Percentiles rank a stretch among this genome's conserved stretches.
These are phyloP conservation scores for Pichia heedii DNA, from an alignment of 805 yeast species.

Conservation along the genomic window DNA sequence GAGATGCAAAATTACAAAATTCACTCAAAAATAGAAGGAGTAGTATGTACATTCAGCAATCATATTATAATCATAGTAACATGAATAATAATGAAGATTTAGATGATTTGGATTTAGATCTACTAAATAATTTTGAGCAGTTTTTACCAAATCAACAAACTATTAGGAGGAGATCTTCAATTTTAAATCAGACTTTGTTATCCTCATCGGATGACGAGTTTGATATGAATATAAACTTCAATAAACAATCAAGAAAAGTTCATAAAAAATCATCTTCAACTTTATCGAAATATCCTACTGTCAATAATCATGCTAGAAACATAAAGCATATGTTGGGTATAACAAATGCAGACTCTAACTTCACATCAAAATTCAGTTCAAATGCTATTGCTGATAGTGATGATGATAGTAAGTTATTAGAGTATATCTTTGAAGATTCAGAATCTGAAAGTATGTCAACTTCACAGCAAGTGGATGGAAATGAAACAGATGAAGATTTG, in stretches of 20 bases:
- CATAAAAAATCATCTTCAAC: neutral
- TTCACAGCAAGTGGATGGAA: conserved; percentile 48
- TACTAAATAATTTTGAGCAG: conserved; percentile 13
- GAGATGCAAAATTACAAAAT: conserved; percentile 6
- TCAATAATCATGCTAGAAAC: conserved; percentile 28
- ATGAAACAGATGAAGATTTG: conserved; percentile 91
- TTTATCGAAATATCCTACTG: conserved; percentile 1
- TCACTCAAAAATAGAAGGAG: conserved; percentile 9
- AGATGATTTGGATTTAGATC: conserved; percentile 22
- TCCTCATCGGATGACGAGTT: conserved; percentile 19
- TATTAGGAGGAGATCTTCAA: conserved; percentile 36
- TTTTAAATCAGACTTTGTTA: conserved; percentile 27
- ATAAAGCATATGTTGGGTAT: conserved; percentile 13
- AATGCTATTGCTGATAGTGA: conserved; percentile 12
- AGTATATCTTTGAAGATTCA: conserved; percentile 47
- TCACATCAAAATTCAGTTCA: conserved; percentile 9
- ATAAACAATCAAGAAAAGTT: conserved; percentile 5
- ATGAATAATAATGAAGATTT: conserved; percentile 29
- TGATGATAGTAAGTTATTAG: conserved; percentile 63
- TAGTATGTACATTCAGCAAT: conserved; percentile 9
- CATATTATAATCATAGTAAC: conserved; percentile 28
- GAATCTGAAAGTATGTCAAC: conserved; percentile 16
- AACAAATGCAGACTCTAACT: conserved; percentile 9
- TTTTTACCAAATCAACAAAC: conserved; percentile 14
- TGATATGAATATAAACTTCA: conserved; percentile 2